phyloP scores from a whole-genome alignment of 768 basidiomycete genomes.

The Albatrellus ellisii region DNA sequence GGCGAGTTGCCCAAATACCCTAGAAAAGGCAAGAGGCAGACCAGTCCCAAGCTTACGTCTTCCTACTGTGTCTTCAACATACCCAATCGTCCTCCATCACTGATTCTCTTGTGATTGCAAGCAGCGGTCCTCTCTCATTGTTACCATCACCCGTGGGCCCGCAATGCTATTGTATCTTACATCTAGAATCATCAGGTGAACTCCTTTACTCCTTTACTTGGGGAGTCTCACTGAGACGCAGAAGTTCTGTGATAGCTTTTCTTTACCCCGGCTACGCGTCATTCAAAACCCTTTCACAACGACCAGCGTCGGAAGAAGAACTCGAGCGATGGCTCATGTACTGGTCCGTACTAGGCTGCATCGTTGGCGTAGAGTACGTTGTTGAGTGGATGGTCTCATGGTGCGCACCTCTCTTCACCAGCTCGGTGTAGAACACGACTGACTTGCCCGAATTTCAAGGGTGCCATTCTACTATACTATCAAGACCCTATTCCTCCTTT shows the following conservation, averaged over 20 bases:
- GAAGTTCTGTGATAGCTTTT: conserved; percentile 62
- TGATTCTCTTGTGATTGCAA: too few species aligned
- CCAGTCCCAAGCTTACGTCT: too few species aligned
- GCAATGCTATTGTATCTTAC: conserved; percentile 30
- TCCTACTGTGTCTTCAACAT: too few species aligned
- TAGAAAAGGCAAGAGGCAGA: too few species aligned
- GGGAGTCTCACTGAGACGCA: not conserved
- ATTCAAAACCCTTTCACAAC: conserved; percentile 85
- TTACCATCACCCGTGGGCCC: not conserved
- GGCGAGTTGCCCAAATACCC: too few species aligned
- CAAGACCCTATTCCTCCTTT: conserved; percentile 78
- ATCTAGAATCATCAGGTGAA: conserved; percentile 28
- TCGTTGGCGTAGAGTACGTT: conserved; percentile 70
- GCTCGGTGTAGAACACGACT: conserved; percentile 8
- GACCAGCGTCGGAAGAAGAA: conserved; percentile 75
- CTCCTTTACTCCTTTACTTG: not conserved
- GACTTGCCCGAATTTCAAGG: conserved; percentile 30
- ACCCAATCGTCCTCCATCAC: too few species aligned
- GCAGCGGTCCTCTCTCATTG: too few species aligned
- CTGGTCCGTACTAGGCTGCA: conserved; percentile 82
- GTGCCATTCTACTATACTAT: conserved; percentile 79
- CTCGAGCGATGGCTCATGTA: conserved; percentile 96
- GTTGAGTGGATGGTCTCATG: conserved; percentile 84
- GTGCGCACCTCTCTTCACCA: conserved; percentile 28
- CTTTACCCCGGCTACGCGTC: conserved; percentile 92